A percentile compares a stretch with the other conserved stretches of the same genome.
Conservation (phyloP, 192 early-diverging fungal genomes). For the Dissophora globulifera region DNA sequence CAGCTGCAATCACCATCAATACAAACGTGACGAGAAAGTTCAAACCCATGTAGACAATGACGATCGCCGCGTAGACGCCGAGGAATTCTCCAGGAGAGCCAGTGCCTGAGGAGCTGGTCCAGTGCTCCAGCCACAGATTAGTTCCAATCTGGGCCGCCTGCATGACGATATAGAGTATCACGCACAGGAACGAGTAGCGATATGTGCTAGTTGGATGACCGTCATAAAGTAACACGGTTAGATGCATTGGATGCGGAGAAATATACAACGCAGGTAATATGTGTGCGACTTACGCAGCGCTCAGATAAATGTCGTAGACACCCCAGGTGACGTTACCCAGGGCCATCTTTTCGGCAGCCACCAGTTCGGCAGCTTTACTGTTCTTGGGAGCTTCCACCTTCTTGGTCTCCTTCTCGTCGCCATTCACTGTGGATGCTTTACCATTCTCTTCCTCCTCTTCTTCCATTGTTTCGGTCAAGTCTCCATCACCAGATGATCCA, state of each 20-base stretch:
- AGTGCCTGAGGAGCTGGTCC: background rate
- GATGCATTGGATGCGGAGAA: too few relatives aligned
- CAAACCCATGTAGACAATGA: slow-evolving; percentile 65
- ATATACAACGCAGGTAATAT: too few relatives aligned
- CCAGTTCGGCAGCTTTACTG: slow-evolving; percentile 60
- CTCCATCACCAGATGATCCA: slow-evolving; percentile 9
- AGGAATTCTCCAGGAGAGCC: slow-evolving; percentile 60
- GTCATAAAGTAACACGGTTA: too few relatives aligned
- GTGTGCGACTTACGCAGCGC: slow-evolving; percentile 61
- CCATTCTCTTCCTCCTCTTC: slow-evolving; percentile 20
- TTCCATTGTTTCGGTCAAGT: slow-evolving; percentile 26
- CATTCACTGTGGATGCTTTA: background rate
- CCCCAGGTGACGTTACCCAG: slow-evolving; percentile 53
- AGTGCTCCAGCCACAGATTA: slow-evolving; percentile 69
- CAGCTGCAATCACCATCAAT: slow-evolving; percentile 68
- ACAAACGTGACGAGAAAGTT: slow-evolving; percentile 66
- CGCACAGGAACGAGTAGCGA: slow-evolving; percentile 60
- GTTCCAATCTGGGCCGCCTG: slow-evolving; percentile 65
- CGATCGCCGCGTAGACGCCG: slow-evolving; percentile 79
- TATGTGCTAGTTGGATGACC: slow-evolving; percentile 40
- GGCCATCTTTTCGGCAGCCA: slow-evolving; percentile 81
- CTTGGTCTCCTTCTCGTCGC: slow-evolving; percentile 4
- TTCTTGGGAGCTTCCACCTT: slow-evolving; percentile 20
- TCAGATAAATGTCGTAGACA: slow-evolving; percentile 66
- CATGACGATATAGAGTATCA: slow-evolving; percentile 61